These are phyloP conservation scores for Tricholoma bakamatsutake DNA, from an alignment of 768 basidiomycete species.

Conservation along the genomic window DNA sequence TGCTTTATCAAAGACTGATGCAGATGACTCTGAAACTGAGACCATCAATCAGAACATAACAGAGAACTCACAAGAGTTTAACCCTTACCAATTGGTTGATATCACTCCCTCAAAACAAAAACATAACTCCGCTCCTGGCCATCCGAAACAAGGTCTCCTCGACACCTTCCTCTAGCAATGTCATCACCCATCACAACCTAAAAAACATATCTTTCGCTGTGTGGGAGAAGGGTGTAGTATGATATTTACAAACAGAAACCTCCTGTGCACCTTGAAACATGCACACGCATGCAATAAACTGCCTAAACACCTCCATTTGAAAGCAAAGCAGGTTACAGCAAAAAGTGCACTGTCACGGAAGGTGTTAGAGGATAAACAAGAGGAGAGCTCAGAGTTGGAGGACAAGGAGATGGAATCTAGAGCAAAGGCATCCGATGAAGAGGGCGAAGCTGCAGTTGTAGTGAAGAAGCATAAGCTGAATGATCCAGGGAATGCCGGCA, in stretches of 20 bases:
- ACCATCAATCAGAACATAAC: too few relatives aligned
- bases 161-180: constrained; percentile 2
- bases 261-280: not conserved
- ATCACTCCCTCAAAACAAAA: not conserved
- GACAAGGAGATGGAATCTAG: not conserved
- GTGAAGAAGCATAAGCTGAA: not conserved
- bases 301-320: not conserved
- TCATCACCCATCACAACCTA: not conserved
- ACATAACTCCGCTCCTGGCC: not conserved
- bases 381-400: not conserved
- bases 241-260: not conserved
- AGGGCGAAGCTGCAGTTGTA: not conserved
- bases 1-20: too few relatives aligned
- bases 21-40: too few relatives aligned
- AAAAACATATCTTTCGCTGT: constrained; percentile 2
- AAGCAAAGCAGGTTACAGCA: not conserved
- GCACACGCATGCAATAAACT: not conserved
- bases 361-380: not conserved
- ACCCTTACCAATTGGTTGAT: not conserved
- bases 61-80: not conserved
- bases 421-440: not conserved
- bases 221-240: not conserved
- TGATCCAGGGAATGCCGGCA: not conserved
- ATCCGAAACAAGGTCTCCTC: not conserved
- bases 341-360: not conserved